Conservation (phyloP, 345 rosid genomes). For the Geranium brycei region DNA sequence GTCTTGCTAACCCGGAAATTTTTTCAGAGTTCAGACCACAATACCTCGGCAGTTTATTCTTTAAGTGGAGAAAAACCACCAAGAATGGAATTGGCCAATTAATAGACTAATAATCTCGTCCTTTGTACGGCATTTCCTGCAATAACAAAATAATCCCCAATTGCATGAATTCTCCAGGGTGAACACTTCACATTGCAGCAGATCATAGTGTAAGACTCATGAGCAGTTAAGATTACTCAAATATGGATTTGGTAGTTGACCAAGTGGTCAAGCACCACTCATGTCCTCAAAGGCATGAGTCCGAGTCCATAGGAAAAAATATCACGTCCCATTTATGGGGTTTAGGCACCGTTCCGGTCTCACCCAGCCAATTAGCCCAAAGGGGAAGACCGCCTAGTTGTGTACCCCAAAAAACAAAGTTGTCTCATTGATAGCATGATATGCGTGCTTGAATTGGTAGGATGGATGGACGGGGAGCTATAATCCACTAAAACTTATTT, state of each 20-base stretch:
- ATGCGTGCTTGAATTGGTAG: too few relatives aligned
- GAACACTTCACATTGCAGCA: too few relatives aligned
- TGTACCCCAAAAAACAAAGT: neutral
- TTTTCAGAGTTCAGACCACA: slow-evolving; percentile 1
- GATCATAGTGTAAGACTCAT: too few relatives aligned
- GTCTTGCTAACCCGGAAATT: too few relatives aligned
- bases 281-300: too few relatives aligned
- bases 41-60: slow-evolving; percentile 13
- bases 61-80: slow-evolving; percentile 10
- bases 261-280: too few relatives aligned
- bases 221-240: neutral
- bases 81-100: slow-evolving; percentile 9
- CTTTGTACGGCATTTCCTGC: slow-evolving; percentile 63
- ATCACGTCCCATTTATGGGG: neutral
- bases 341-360: too few relatives aligned
- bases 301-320: neutral
- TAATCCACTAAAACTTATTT: too few relatives aligned
- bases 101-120: slow-evolving; percentile 36
- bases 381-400: too few relatives aligned
- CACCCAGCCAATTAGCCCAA: too few relatives aligned
- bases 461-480: neutral
- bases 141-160: slow-evolving; percentile 2
- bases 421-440: too few relatives aligned
- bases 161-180: neutral
- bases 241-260: neutral